Percentiles rank a stretch among this genome's conserved stretches.
Conservation (phyloP, 2,329 filamentous ascomycete species). For the Chrysoporthe puriensis region DNA sequence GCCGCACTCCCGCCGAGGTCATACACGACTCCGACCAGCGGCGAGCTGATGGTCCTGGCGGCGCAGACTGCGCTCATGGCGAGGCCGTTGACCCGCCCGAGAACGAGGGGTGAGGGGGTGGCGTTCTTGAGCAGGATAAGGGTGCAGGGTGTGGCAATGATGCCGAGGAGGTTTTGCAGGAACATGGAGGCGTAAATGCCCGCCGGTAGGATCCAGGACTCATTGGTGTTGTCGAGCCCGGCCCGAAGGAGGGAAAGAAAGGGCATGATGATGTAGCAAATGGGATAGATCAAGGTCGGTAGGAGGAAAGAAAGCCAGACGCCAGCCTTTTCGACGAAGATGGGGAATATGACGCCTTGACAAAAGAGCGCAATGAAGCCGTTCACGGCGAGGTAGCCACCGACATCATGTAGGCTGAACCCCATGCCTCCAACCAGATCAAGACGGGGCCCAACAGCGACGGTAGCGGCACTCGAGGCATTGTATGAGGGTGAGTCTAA, state of each 20-base stretch:
- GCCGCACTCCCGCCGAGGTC: slow-evolving; percentile 56
- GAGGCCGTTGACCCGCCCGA: slow-evolving; percentile 74
- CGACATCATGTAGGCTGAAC: slow-evolving; percentile 67
- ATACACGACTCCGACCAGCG: slow-evolving; percentile 69
- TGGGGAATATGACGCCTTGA: slow-evolving; percentile 62
- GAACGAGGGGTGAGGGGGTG: slow-evolving; percentile 61
- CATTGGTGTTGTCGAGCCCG: slow-evolving; percentile 15
- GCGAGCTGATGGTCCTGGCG: slow-evolving; percentile 70
- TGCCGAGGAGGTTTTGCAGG: slow-evolving; percentile 69
- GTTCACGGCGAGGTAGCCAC: slow-evolving; percentile 70
- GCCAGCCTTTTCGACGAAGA: slow-evolving; percentile 56
- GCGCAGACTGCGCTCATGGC: slow-evolving; percentile 74
- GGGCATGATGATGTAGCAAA: slow-evolving; percentile 70
- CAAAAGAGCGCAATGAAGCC: slow-evolving; percentile 72
- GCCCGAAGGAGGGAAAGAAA: slow-evolving; percentile 64
- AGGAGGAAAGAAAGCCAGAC: slow-evolving; percentile 69
- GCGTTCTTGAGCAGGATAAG: slow-evolving; percentile 76
- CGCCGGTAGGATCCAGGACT: slow-evolving; percentile 50
- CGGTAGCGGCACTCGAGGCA: slow-evolving; percentile 31
- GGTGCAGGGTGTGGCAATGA: slow-evolving; percentile 69
- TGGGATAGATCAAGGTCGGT: slow-evolving; percentile 67
- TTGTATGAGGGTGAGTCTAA: slow-evolving; percentile 40
- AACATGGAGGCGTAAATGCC: slow-evolving; percentile 69
- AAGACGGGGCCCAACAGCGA: slow-evolving; percentile 29
- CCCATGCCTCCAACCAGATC: slow-evolving; percentile 65